Base-by-base conservation (phyloP, 495 filamentous ascomycete genomes). In the Penicillium malachiteum region DNA sequence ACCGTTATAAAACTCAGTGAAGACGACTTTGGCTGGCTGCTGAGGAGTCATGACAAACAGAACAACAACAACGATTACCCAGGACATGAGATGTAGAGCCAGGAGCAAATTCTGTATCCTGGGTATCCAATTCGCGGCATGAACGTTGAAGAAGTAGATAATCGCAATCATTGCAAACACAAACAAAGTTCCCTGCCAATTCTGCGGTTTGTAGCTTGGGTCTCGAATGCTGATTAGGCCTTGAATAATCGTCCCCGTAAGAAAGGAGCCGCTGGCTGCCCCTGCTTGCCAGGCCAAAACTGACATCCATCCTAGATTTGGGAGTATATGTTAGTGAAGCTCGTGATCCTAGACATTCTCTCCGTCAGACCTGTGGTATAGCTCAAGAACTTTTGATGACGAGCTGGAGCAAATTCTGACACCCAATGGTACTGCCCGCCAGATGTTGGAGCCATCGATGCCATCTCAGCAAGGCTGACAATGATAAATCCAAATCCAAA, bases 211-310 rank as follows among this genome's bases (percentile, higher is more conserved):
- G 50, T 78, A 81, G 13, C 35, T 46, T 4, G 69, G 63, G 43
- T 78, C 17, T 21, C 67, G 68, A 14, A 74, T 46, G 6, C 59
- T 57, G 37, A 79, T 66, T 12, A 78, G 52, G n/a, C 67, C 70
- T 56, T 78, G 75, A 5, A 79, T 77, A n/a, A 80, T 63, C 3
- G 75, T 78, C 0, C 71, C 66, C 11, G 69, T 58, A 8, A 80
- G 56, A 54, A 77, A 80, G 5, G 67, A 60, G 12, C 68, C 71
- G 30, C 64, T 58, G 37, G 68, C 56, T 51, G 64, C 48, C 59
- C 67, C 43, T 61, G 71, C 74, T 69, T 81, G 44, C 74, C 74
- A 53, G 69, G 66, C 39, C 59, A 76, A n/a, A 50, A 63, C 70
- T 33, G 70, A 71, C 60, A 76, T 75, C 78, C 77, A 81, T 7